Evolutionary conservation across 1,284 basidiomycete genomes (phyloP).

Genomic region (Cerrena zonata): DNA sequence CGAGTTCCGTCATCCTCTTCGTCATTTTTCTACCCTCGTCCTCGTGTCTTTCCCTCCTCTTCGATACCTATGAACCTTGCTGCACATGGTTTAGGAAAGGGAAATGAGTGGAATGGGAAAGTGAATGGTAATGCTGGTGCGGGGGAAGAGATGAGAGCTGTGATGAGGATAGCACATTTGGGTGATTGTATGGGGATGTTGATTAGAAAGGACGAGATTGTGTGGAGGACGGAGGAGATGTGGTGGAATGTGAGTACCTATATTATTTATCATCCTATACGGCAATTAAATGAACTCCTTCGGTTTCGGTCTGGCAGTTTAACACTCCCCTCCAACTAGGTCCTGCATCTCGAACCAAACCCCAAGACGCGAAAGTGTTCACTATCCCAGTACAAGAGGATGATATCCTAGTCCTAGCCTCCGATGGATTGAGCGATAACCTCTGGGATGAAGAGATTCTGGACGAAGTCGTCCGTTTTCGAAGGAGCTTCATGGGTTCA

Average conservation of each 20-base stretch:
- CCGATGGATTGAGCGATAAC: slow-evolving; percentile 90
- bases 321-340: slow-evolving; percentile 89
- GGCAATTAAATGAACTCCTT: neutral
- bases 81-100: neutral
- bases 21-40: slow-evolving; percentile 4
- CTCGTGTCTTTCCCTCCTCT: slow-evolving; percentile 1
- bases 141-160: slow-evolving; percentile 49
- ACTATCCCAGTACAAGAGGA: slow-evolving; percentile 76
- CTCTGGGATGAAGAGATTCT: slow-evolving; percentile 92
- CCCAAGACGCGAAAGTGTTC: slow-evolving; percentile 68
- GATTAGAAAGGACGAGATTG: slow-evolving; percentile 70
- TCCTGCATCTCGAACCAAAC: slow-evolving; percentile 66
- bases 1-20: slow-evolving; percentile 6
- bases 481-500: slow-evolving; percentile 31
- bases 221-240: slow-evolving; percentile 90
- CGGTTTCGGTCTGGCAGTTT: no score
- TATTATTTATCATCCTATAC: slow-evolving; percentile 9
- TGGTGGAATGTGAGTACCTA: slow-evolving; percentile 67
- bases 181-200: slow-evolving; percentile 90
- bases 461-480: slow-evolving; percentile 77
- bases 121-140: neutral
- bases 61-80: neutral
- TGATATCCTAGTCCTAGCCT: slow-evolving; percentile 86
- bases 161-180: slow-evolving; percentile 84
- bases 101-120: no score